Conservation (phyloP, 2,329 filamentous ascomycete genomes). For the Penicillium occitanis region DNA sequence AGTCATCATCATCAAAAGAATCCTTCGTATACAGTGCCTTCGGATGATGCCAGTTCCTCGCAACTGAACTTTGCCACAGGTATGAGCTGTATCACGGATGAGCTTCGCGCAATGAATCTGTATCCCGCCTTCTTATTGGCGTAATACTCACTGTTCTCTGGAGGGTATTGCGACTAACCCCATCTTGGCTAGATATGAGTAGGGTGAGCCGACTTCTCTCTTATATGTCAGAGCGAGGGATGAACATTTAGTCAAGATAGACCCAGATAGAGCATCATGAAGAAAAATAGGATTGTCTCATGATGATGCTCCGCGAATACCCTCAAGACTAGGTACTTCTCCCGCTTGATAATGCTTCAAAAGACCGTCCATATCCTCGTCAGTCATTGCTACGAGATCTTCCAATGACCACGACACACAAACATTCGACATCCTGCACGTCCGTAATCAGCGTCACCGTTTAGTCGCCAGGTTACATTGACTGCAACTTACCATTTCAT, state of each 20-base stretch:
- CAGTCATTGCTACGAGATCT: constrained; percentile 77
- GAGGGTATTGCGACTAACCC: neutral
- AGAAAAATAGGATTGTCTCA: neutral
- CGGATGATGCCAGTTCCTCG: no score
- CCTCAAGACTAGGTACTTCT: constrained; percentile 39
- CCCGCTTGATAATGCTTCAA: constrained; percentile 66
- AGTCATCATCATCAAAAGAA: no score
- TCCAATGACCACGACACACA: constrained; percentile 85
- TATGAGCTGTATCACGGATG: neutral
- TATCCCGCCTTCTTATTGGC: neutral
- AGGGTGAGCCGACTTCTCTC: no score
- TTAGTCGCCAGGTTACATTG: neutral
- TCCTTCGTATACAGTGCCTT: no score
- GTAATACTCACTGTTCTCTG: neutral
- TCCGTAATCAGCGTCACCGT: constrained; percentile 25
- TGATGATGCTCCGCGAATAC: constrained; percentile 30
- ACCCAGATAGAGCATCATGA: neutral
- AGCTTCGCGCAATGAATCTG: neutral
- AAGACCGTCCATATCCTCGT: constrained; percentile 81
- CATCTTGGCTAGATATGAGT: neutral
- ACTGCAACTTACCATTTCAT: constrained; percentile 72
- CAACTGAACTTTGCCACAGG: neutral
- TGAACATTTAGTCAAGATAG: neutral
- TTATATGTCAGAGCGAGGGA: no score
- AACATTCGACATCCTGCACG: constrained; percentile 78